phyloP scores from a whole-genome alignment of 352 stramenopile species.

The Globisporangium orthogonon region DNA sequence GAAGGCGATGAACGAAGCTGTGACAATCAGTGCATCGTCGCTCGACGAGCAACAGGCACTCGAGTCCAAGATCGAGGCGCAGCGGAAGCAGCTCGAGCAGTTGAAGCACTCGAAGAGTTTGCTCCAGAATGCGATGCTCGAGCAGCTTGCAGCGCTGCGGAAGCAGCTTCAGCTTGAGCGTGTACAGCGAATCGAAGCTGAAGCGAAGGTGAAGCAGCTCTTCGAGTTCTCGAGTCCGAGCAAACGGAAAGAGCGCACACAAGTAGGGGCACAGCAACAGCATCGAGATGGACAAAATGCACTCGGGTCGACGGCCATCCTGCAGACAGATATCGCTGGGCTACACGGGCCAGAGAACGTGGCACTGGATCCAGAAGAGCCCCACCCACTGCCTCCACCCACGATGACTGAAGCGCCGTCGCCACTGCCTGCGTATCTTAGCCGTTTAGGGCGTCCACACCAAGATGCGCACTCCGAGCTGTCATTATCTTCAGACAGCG shows the following conservation, averaged over 20 bases:
- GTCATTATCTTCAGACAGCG: slow-evolving; percentile 23
- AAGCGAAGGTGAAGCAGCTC: slow-evolving; percentile 63
- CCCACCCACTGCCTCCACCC: slow-evolving; percentile 43
- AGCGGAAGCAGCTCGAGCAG: slow-evolving; percentile 68
- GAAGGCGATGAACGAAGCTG: slow-evolving; percentile 78
- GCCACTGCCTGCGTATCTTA: slow-evolving; percentile 29
- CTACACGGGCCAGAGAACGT: not conserved
- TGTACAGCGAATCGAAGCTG: slow-evolving; percentile 54
- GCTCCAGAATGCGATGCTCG: slow-evolving; percentile 78
- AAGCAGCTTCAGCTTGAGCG: slow-evolving; percentile 75
- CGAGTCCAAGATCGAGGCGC: slow-evolving; percentile 44
- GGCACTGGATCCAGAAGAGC: slow-evolving; percentile 22
- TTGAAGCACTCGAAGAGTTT: slow-evolving; percentile 71
- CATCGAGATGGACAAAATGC: not conserved
- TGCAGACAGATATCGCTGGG: too few species aligned
- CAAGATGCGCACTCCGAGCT: slow-evolving; percentile 2
- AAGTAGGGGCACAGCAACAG: not conserved
- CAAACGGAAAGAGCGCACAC: slow-evolving; percentile 1
- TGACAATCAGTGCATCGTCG: slow-evolving; percentile 75
- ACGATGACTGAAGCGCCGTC: slow-evolving; percentile 26
- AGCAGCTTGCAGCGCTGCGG: slow-evolving; percentile 65
- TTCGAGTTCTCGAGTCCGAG: slow-evolving; percentile 11
- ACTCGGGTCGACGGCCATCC: not conserved
- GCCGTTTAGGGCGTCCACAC: slow-evolving; percentile 13
- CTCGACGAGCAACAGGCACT: slow-evolving; percentile 74